A percentile compares a stretch with the other conserved stretches of the same genome.
These are phyloP conservation scores for Solanum raphanifolium DNA, from an alignment of 257 asterid species.

Conservation along the genomic window DNA sequence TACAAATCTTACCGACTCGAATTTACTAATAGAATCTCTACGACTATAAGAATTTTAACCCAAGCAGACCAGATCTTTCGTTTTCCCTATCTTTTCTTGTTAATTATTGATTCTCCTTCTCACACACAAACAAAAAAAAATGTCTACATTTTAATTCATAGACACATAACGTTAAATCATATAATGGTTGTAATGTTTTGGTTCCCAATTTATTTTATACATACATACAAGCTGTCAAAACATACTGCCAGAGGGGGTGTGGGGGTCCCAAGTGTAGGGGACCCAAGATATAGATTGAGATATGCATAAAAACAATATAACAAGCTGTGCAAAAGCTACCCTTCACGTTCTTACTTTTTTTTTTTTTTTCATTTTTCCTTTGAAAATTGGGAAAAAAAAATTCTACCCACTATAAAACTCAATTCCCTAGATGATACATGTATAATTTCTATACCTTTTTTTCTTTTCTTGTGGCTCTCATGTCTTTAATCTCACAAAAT, in stretches of 20 bases:
- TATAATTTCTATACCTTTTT: not conserved
- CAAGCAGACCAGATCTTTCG: not conserved
- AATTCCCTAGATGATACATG: constrained; percentile 1
- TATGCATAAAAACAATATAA: constrained; percentile 46
- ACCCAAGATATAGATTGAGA: constrained; percentile 31
- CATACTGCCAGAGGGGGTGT: constrained; percentile 21
- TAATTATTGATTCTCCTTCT: not conserved
- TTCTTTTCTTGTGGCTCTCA: not conserved
- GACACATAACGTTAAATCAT: not conserved
- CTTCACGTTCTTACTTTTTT: constrained; percentile 34
- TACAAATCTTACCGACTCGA: not conserved
- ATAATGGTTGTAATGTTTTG: not conserved
- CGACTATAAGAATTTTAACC: not conserved
- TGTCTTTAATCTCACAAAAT: not conserved
- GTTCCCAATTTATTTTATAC: not conserved
- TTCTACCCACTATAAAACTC: not conserved
- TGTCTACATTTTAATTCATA: not conserved
- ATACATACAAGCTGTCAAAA: constrained; percentile 22
- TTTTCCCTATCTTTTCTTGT: not conserved
- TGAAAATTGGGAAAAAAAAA: not conserved
- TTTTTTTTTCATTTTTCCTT: not conserved
- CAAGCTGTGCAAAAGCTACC: constrained; percentile 59
- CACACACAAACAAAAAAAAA: not conserved
- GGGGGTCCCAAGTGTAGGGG: constrained; percentile 16
- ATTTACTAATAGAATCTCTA: not conserved